Evolutionary conservation across 805 yeast genomes (phyloP).

Genomic region (Candida verbasci): DNA sequence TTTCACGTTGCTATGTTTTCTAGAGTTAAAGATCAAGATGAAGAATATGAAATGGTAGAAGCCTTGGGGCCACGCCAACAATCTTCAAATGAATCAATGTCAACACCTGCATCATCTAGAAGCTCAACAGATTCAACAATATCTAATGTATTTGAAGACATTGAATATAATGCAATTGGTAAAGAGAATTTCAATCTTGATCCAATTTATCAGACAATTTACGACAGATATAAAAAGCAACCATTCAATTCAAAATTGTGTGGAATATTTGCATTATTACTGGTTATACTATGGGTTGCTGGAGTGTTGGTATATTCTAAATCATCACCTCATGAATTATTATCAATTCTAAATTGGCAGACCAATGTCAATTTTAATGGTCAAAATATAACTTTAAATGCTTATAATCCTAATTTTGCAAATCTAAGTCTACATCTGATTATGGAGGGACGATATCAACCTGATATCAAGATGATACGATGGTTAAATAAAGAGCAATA

Average conservation of each 20-base stretch:
- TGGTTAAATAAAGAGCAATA: constrained; percentile 32
- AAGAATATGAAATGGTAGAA: constrained; percentile 9
- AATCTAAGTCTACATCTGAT: constrained; percentile 25
- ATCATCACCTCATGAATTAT: constrained; percentile 13
- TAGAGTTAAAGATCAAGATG: constrained; percentile 1
- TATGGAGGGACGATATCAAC: constrained; percentile 19
- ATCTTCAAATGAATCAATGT: constrained; percentile 1
- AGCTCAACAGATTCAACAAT: constrained; percentile 16
- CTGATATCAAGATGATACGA: constrained; percentile 13
- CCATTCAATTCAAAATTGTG: constrained; percentile 8
- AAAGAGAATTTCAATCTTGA: constrained; percentile 20
- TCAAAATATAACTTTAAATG: constrained; percentile 27
- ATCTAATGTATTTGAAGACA: constrained; percentile 27
- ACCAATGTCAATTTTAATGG: constrained; percentile 20
- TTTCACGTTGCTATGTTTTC: constrained; percentile 6
- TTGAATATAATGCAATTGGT: constrained; percentile 16
- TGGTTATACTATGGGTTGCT: constrained; percentile 21
- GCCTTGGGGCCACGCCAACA: background rate
- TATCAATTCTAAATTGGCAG: constrained; percentile 18
- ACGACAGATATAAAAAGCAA: constrained; percentile 12
- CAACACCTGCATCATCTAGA: constrained; percentile 4
- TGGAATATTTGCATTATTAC: constrained; percentile 2
- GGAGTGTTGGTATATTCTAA: constrained; percentile 25
- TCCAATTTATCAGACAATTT: constrained; percentile 19
- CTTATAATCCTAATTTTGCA: constrained; percentile 19